Evolutionary conservation across 2,329 filamentous ascomycete species (phyloP), one percentile per base, ranked within the genome.

Genomic region (Cercospora berteroae): DNA sequence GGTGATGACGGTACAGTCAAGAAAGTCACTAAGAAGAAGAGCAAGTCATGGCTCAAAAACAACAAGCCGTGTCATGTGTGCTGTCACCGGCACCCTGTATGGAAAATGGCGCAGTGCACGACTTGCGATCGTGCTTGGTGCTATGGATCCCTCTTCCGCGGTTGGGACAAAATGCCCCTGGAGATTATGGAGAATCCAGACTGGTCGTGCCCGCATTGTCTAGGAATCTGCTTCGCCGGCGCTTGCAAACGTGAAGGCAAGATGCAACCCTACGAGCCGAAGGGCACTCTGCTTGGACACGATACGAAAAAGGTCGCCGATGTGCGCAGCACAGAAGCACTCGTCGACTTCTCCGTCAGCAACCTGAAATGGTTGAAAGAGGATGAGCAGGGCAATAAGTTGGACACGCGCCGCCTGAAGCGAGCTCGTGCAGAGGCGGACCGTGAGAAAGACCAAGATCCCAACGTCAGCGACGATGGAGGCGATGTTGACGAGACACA

Each of bases 301-400:
- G 93, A 98, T 72, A 99, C 95, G 0, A 91, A 89, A 63, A 90
- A 91, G 36, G 89, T 98, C 59, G 94, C 95, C 2, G 95, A 99
- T 79, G 90, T 92, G 61, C 89, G 95, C 68, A 97, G 94, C 74
- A 88, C 97, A 5, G 94, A 98, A 78, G 90, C 89, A 25, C 85
- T 98, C 23, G 93, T 98, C 8, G 93, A 98, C 77, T 97, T 97
- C 79, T 89, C 91, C 27, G 84, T 92, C 48, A 94, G 96, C 63
- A 99, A 99, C 77, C 83, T 96, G 27, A 87, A 86, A 50, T 97
- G 93, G 93, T 81, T 98, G 58, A 86, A 86, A 62, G 88, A 88
- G 64, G 83, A 76, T 60, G 81, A 86, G 67, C 72, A 75, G 4
- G 65, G 69, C 16, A 72, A 74, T 25, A 68, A 72, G 6, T 72